Conservation (phyloP, 257 asterid species). For the Solanum paucissectum region DNA sequence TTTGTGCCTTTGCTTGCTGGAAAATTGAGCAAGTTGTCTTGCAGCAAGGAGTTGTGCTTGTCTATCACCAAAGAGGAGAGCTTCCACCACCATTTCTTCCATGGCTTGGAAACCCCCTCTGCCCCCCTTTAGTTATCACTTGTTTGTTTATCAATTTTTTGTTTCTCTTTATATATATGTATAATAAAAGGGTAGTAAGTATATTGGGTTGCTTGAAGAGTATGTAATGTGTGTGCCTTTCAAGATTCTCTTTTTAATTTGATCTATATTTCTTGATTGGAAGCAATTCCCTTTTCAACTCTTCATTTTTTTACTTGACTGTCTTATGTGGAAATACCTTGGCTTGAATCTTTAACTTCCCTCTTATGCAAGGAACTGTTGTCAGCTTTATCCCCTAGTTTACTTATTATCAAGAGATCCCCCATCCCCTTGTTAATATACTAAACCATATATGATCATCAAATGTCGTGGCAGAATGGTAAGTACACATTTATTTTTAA, state of each 20-base stretch:
- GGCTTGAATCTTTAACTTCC: slow-evolving; percentile 28
- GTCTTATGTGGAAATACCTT: slow-evolving; percentile 31
- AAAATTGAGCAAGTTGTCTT: slow-evolving; percentile 33
- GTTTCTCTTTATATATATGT: neutral
- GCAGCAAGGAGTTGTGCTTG: slow-evolving; percentile 50
- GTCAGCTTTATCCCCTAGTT: slow-evolving; percentile 1
- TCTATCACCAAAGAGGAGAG: slow-evolving; percentile 49
- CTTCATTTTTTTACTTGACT: neutral
- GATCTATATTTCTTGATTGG: slow-evolving; percentile 44
- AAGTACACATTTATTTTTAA: no score
- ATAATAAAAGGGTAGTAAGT: neutral
- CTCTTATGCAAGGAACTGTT: slow-evolving; percentile 30
- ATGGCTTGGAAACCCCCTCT: slow-evolving; percentile 25
- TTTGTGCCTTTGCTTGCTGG: slow-evolving; percentile 39
- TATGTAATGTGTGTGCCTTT: slow-evolving; percentile 42
- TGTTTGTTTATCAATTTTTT: neutral
- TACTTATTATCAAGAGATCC: neutral
- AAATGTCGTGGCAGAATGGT: rapidly evolving
- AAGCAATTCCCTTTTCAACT: slow-evolving; percentile 48
- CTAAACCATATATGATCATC: neutral
- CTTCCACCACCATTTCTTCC: slow-evolving; percentile 47
- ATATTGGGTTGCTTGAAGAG: slow-evolving; percentile 45
- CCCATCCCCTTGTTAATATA: neutral
- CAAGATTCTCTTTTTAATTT: slow-evolving; percentile 1
- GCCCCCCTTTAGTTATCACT: neutral